Conservation (phyloP, 1,284 basidiomycete genomes). For the Irpex sp. region DNA sequence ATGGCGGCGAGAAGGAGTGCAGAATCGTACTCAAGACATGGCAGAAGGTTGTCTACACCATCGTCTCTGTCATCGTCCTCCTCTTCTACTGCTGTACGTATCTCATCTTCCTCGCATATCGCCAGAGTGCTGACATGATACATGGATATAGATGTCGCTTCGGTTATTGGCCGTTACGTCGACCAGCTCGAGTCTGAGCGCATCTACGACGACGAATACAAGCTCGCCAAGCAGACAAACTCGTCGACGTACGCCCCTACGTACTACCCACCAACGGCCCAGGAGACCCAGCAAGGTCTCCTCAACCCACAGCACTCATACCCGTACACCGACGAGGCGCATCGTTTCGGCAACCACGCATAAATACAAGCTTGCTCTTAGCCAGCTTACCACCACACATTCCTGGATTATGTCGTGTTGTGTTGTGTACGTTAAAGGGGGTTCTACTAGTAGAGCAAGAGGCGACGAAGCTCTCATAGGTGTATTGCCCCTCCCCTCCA, state of each 20-base stretch:
- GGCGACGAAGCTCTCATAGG: not conserved
- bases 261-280: slow-evolving; percentile 21
- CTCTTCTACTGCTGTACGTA: slow-evolving; percentile 48
- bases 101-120: not conserved
- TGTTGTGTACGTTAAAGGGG: not conserved
- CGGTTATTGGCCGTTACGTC: slow-evolving; percentile 27
- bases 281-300: slow-evolving; percentile 26
- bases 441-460: not conserved
- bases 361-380: not conserved
- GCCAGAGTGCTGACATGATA: no score
- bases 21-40: slow-evolving; percentile 18
- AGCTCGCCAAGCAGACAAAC: slow-evolving; percentile 20
- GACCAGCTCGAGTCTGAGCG: slow-evolving; percentile 29
- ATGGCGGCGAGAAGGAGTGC: slow-evolving; percentile 21
- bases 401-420: no score
- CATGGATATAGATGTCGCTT: slow-evolving; percentile 24
- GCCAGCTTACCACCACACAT: no score
- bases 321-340: slow-evolving; percentile 25
- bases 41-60: slow-evolving; percentile 25
- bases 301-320: slow-evolving; percentile 22
- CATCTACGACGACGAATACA: slow-evolving; percentile 24
- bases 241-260: slow-evolving; percentile 20
- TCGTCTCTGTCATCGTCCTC: slow-evolving; percentile 34
- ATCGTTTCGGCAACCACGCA: slow-evolving; percentile 23
- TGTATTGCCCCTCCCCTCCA: no score